These are phyloP conservation scores for Bertia moriformis DNA, from an alignment of 2,329 filamentous ascomycete species.

Conservation along the genomic window DNA sequence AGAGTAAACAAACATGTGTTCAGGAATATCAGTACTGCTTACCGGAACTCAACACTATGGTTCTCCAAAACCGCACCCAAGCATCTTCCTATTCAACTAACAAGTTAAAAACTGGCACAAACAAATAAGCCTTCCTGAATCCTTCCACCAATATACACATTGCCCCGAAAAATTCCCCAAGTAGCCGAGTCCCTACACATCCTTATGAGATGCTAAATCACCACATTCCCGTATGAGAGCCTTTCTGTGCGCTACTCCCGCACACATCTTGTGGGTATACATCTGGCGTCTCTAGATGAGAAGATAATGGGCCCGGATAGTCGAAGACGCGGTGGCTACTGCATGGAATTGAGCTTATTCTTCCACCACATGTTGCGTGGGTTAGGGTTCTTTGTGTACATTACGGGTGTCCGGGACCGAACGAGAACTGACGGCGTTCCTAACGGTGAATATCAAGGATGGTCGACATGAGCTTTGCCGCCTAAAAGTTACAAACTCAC, in stretches of 20 bases:
- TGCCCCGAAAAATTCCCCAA: not conserved
- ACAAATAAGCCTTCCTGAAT: no score
- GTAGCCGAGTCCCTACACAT: not conserved
- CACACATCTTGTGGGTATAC: not conserved
- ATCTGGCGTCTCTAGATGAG: not conserved
- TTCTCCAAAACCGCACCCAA: no score
- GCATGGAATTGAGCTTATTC: not conserved
- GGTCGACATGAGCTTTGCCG: no score
- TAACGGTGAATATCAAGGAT: not conserved
- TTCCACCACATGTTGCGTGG: not conserved
- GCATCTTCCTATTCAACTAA: no score
- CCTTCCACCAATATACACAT: no score
- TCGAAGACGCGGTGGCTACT: not conserved
- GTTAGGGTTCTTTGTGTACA: not conserved
- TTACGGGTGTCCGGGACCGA: not conserved
- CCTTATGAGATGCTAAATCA: not conserved
- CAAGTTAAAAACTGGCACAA: no score
- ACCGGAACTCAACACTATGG: no score
- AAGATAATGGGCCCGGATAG: not conserved
- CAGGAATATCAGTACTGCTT: no score
- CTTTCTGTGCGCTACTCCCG: not conserved
- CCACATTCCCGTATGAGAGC: not conserved
- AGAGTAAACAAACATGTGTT: no score
- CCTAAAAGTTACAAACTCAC: no score
- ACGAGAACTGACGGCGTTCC: not conserved